These are phyloP conservation scores for Skeletonema costatum DNA, from an alignment of 108 stramenopile species.

Conservation along the genomic window DNA sequence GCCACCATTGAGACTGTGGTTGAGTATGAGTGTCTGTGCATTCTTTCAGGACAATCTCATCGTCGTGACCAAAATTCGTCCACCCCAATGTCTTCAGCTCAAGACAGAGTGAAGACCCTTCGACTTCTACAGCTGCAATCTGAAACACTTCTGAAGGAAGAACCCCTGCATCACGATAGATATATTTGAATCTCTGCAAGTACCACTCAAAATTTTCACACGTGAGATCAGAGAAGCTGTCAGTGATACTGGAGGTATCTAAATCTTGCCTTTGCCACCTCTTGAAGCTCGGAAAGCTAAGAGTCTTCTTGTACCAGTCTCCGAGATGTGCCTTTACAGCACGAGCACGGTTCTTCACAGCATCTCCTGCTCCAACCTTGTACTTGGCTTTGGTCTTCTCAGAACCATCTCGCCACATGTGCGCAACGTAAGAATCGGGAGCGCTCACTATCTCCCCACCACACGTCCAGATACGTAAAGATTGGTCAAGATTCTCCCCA, in stretches of 20 bases:
- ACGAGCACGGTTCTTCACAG: constrained; percentile 37
- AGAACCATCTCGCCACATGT: constrained; percentile 43
- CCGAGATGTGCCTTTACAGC: constrained; percentile 46
- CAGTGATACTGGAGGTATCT: constrained; percentile 41
- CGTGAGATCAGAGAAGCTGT: constrained; percentile 17
- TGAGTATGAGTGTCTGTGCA: constrained; percentile 21
- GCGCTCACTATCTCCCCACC: constrained; percentile 48
- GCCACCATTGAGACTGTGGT: constrained; percentile 36
- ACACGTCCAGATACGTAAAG: constrained; percentile 46
- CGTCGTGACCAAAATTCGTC: constrained; percentile 37
- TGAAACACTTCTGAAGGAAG: constrained; percentile 43
- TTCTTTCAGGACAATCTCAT: constrained; percentile 26
- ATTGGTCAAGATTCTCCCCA: constrained; percentile 47
- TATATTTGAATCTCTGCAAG: constrained; percentile 31
- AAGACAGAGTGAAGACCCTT: constrained; percentile 20
- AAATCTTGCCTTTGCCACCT: constrained; percentile 21
- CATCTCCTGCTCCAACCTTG: constrained; percentile 40
- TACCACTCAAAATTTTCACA: constrained; percentile 49
- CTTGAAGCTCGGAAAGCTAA: constrained; percentile 35
- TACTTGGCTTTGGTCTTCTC: constrained; percentile 43
- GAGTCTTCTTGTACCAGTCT: constrained; percentile 39
- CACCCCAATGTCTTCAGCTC: constrained; percentile 33
- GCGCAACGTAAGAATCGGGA: constrained; percentile 42
- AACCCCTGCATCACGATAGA: constrained; percentile 40
- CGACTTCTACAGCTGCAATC: constrained; percentile 11